A percentile compares a stretch with the other conserved stretches of the same genome.
Conservation (phyloP, 225 moss, liverwort and hornwort genomes). For the Thuidium tamariscinum region DNA sequence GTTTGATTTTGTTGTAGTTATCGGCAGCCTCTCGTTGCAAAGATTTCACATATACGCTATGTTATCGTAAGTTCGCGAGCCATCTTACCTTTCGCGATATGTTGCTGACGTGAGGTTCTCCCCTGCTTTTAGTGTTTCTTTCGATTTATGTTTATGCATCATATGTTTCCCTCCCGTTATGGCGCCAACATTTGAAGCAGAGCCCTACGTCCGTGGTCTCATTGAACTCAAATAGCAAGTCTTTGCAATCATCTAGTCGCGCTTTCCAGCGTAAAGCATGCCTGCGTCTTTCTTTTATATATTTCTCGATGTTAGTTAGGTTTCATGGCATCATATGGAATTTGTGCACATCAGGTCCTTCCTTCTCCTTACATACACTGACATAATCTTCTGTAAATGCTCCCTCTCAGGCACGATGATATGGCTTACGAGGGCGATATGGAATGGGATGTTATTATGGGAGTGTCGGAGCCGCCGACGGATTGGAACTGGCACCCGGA, state of each 20-base stretch:
- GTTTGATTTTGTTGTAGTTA: neutral
- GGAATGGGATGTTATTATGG: constrained; percentile 69
- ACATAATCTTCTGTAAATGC: neutral
- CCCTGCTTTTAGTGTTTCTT: neutral
- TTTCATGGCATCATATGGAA: neutral
- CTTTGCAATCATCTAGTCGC: neutral
- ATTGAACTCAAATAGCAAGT: neutral
- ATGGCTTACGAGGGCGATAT: constrained; percentile 70
- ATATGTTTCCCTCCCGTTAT: neutral
- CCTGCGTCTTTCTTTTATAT: neutral
- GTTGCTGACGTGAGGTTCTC: neutral
- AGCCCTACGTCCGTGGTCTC: neutral
- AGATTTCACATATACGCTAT: neutral
- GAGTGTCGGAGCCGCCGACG: constrained; percentile 23
- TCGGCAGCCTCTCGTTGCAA: neutral
- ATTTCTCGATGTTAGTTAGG: neutral
- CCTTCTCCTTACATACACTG: neutral
- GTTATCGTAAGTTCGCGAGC: neutral
- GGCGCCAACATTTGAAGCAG: neutral
- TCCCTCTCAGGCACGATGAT: constrained; percentile 40
- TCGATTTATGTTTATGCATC: neutral
- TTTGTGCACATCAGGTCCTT: neutral
- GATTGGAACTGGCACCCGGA: constrained; percentile 55
- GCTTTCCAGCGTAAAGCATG: neutral
- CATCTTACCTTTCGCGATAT: neutral